Conservation (phyloP, 805 yeast species). For the Cyberlindnera japonica region DNA sequence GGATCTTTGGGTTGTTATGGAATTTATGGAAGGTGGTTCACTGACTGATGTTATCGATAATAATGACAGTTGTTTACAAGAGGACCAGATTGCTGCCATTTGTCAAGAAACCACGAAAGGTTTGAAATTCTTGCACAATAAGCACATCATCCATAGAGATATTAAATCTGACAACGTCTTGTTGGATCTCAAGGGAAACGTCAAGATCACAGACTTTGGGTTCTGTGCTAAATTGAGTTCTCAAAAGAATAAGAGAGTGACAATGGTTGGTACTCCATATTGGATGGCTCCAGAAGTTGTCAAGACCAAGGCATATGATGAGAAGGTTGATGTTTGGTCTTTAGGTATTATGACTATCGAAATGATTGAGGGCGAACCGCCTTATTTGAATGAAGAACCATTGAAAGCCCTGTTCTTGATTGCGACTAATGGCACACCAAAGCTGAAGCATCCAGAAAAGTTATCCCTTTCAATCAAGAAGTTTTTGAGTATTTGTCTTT, state of each 20-base stretch:
- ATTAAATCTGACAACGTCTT: slow-evolving; percentile 95
- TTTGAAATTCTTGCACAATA: slow-evolving; percentile 83
- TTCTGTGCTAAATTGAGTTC: slow-evolving; percentile 93
- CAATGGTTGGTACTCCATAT: slow-evolving; percentile 99
- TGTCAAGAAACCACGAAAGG: slow-evolving; percentile 91
- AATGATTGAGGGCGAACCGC: slow-evolving; percentile 99
- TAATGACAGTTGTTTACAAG: slow-evolving; percentile 66
- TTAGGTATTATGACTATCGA: slow-evolving; percentile 97
- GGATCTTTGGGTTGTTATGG: slow-evolving; percentile 99
- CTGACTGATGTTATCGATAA: slow-evolving; percentile 93
- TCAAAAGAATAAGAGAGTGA: slow-evolving; percentile 83
- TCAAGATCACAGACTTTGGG: slow-evolving; percentile 94
- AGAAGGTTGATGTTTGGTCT: slow-evolving; percentile 98
- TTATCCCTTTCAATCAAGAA: slow-evolving; percentile 75
- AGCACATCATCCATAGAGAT: slow-evolving; percentile 93
- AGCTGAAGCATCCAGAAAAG: slow-evolving; percentile 82
- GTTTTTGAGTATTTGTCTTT: slow-evolving; percentile 84
- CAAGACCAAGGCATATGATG: slow-evolving; percentile 90
- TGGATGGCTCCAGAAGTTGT: slow-evolving; percentile 99
- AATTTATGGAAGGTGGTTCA: slow-evolving; percentile 98
- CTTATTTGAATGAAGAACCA: slow-evolving; percentile 94
- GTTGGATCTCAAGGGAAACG: slow-evolving; percentile 75
- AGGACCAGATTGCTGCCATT: slow-evolving; percentile 87
- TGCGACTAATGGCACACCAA: slow-evolving; percentile 97
- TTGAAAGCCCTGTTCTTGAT: slow-evolving; percentile 88